Evolutionary conservation across 2,329 filamentous ascomycete species (phyloP).

Genomic region (Epicoccum sorghinum): DNA sequence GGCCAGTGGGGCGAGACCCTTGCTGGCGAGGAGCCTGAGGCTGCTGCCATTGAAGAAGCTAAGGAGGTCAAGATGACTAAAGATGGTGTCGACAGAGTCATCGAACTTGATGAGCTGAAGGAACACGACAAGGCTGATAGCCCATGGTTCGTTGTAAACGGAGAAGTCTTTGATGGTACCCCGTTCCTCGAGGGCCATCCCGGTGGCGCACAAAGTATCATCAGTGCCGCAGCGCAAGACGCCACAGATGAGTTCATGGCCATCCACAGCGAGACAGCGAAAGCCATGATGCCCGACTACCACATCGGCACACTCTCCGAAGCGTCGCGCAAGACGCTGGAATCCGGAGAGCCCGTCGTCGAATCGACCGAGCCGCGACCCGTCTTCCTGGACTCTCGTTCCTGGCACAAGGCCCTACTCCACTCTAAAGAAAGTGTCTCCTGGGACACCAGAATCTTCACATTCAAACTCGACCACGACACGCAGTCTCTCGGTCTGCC

Average conservation of each 20-base stretch:
- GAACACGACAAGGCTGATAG: slow-evolving; percentile 67
- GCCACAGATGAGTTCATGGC: slow-evolving; percentile 87
- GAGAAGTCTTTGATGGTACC: slow-evolving; percentile 88
- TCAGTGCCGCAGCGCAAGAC: slow-evolving; percentile 80
- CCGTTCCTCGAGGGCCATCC: slow-evolving; percentile 81
- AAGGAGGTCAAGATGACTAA: slow-evolving; percentile 81
- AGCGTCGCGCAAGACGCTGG: slow-evolving; percentile 61
- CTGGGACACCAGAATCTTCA: slow-evolving; percentile 80
- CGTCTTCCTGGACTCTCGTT: slow-evolving; percentile 72
- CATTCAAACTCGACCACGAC: slow-evolving; percentile 75
- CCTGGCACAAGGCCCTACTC: slow-evolving; percentile 76
- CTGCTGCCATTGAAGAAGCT: slow-evolving; percentile 55
- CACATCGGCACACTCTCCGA: slow-evolving; percentile 80
- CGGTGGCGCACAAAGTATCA: slow-evolving; percentile 84
- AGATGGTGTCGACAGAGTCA: slow-evolving; percentile 64
- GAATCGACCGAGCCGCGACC: slow-evolving; percentile 56
- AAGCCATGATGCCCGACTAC: slow-evolving; percentile 84
- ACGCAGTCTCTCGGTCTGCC: slow-evolving; percentile 76
- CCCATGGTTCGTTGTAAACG: slow-evolving; percentile 88
- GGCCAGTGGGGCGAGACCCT: slow-evolving; percentile 82
- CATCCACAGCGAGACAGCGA: slow-evolving; percentile 92
- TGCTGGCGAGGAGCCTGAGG: slow-evolving; percentile 55
- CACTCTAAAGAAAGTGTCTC: slow-evolving; percentile 73
- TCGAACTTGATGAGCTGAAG: slow-evolving; percentile 74
- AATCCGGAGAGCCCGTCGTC: slow-evolving; percentile 51